A percentile compares a stretch with the other conserved stretches of the same genome.
These are phyloP conservation scores for Corinectria fuckeliana DNA, from an alignment of 2,329 filamentous ascomycete genomes.

Conservation along the genomic window DNA sequence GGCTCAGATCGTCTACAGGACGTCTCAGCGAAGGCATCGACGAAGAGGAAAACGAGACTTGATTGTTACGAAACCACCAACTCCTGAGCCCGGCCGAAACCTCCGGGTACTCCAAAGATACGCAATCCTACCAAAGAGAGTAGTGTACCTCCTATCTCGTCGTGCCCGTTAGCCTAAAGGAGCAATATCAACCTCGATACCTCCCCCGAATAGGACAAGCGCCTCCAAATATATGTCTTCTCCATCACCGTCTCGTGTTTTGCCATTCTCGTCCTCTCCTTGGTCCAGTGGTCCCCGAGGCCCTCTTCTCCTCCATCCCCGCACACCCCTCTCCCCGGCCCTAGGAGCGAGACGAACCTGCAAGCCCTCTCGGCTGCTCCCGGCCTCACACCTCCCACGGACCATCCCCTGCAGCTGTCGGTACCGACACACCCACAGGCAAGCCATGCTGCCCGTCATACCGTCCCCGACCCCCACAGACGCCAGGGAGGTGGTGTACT, in stretches of 20 bases:
- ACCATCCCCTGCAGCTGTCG: conserved; percentile 32
- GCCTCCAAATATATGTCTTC: conserved; percentile 33
- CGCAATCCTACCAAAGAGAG: conserved; percentile 31
- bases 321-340: conserved; percentile 29
- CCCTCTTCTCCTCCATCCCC: conserved; percentile 27
- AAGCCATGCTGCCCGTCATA: conserved; percentile 31
- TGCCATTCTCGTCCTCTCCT: conserved; percentile 22
- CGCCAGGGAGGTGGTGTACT: conserved; percentile 51
- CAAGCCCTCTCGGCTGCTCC: conserved; percentile 35
- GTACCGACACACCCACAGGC: conserved; percentile 29
- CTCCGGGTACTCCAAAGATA: conserved; percentile 28
- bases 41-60: conserved; percentile 30
- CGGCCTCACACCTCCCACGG: conserved; percentile 32
- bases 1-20: conserved; percentile 14
- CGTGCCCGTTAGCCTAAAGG: conserved; percentile 39
- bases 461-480: conserved; percentile 36
- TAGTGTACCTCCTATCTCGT: conserved; percentile 21
- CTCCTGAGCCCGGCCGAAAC: conserved; percentile 33
- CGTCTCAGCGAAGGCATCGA: conserved; percentile 18
- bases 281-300: conserved; percentile 29
- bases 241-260: conserved; percentile 24
- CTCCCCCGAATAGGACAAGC: conserved; percentile 45
- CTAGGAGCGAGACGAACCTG: conserved; percentile 25
- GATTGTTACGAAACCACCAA: conserved; percentile 36
- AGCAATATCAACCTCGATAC: conserved; percentile 38